A percentile compares a stretch with the other conserved stretches of the same genome.
Evolutionary conservation across 1,284 basidiomycete species (phyloP).

Genomic region (Malassezia psittaci): DNA sequence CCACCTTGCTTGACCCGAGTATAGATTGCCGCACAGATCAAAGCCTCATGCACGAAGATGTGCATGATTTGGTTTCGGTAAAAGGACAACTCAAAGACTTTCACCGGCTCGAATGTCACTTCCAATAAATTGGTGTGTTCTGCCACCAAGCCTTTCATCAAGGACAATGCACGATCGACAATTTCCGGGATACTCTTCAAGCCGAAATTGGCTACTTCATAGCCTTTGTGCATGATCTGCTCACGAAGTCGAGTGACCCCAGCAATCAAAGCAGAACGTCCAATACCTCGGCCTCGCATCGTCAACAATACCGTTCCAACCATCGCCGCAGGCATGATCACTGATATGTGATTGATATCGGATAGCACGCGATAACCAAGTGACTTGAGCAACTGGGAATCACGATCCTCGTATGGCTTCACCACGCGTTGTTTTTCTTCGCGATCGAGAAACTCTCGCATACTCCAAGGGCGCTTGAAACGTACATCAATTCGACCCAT

Average conservation of each 20-base stretch:
- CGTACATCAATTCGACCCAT: constrained; percentile 49
- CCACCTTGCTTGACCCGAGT: constrained; percentile 48
- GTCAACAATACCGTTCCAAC: constrained; percentile 48
- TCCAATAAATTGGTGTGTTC: constrained; percentile 47
- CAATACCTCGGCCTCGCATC: constrained; percentile 47
- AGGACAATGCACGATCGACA: constrained; percentile 38
- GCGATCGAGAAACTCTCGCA: constrained; percentile 45
- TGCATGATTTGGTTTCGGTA: constrained; percentile 48
- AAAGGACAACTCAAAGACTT: constrained; percentile 48
- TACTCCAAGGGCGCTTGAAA: constrained; percentile 49
- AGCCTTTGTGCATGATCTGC: constrained; percentile 44
- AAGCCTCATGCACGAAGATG: constrained; percentile 38
- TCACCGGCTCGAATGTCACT: constrained; percentile 42
- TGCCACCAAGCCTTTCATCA: constrained; percentile 43
- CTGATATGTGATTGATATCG: constrained; percentile 48
- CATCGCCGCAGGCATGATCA: constrained; percentile 49
- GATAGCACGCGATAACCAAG: constrained; percentile 47
- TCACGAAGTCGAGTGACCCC: constrained; percentile 43
- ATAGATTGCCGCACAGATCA: constrained; percentile 40
- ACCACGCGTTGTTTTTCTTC: constrained; percentile 25
- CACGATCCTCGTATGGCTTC: constrained; percentile 25
- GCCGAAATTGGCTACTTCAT: constrained; percentile 47
- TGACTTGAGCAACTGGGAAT: constrained; percentile 41
- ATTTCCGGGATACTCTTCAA: constrained; percentile 35
- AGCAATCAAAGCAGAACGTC: constrained; percentile 43